These are phyloP conservation scores for Sugiyamaella smithiae DNA, from an alignment of 805 yeast species.

Conservation along the genomic window DNA sequence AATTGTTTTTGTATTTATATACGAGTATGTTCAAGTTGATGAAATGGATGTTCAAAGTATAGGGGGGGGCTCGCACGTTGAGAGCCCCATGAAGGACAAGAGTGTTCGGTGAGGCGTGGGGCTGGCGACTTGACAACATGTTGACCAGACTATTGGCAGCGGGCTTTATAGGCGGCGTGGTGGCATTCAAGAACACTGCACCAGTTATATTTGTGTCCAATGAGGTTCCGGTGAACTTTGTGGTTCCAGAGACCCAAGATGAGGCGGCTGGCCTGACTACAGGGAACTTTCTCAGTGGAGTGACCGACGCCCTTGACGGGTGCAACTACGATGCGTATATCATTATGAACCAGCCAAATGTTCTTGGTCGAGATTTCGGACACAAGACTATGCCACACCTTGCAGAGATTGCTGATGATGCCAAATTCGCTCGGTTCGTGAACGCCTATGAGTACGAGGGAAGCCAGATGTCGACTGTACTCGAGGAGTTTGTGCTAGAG, in stretches of 20 bases:
- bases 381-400: slow-evolving; percentile 43
- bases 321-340: slow-evolving; percentile 60
- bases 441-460: slow-evolving; percentile 5
- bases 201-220: slow-evolving; percentile 13
- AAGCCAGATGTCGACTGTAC: neutral
- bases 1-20: no score
- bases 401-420: neutral
- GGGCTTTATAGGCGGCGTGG: slow-evolving; percentile 1
- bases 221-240: neutral
- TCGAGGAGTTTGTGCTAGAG: slow-evolving; percentile 35
- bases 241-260: neutral
- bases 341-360: slow-evolving; percentile 53
- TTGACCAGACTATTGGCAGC: no score
- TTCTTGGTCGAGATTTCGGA: slow-evolving; percentile 42
- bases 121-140: neutral
- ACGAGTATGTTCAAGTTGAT: no score
- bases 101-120: neutral
- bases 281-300: slow-evolving; percentile 2
- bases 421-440: neutral
- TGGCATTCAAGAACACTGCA: neutral
- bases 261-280: slow-evolving; percentile 1
- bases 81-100: no score
- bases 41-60: no score
- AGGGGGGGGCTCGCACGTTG: no score
- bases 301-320: slow-evolving; percentile 16